Evolutionary conservation across 176 grass and related monocot genomes (phyloP).

Genomic region (Elymus sibiricus): DNA sequence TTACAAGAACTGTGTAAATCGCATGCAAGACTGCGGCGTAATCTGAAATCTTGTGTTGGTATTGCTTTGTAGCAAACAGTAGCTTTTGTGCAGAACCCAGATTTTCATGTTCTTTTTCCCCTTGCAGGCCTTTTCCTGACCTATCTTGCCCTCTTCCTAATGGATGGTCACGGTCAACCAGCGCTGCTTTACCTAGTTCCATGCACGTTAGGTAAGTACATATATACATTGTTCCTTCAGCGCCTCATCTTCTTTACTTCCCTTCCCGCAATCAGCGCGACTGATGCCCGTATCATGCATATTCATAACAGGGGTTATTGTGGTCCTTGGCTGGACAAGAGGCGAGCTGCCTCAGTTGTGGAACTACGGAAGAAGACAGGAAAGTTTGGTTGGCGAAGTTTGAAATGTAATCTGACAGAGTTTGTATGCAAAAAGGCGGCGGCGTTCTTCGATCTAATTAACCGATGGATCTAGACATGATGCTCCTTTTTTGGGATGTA

Average conservation of each 20-base stretch:
- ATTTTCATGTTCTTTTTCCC: background rate
- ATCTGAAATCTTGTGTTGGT: background rate
- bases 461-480: background rate
- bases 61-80: background rate
- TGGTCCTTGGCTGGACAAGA: conserved; percentile 79
- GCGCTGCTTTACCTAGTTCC: conserved; percentile 91
- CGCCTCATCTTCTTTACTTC: background rate
- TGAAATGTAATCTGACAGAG: conserved; percentile 23
- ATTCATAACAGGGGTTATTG: conserved; percentile 50
- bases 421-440: background rate
- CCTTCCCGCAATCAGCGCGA: background rate
- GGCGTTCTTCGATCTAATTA: background rate
- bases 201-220: conserved; percentile 72
- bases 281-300: background rate
- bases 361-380: conserved; percentile 62
- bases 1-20: background rate
- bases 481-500: background rate
- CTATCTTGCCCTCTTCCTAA: conserved; percentile 78
- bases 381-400: conserved; percentile 31
- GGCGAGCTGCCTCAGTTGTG: conserved; percentile 80
- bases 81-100: background rate
- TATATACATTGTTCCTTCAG: background rate
- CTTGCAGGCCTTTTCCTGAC: conserved; percentile 82
- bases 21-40: background rate
- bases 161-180: conserved; percentile 90